Conservation (phyloP, 2,329 filamentous ascomycete species). For the Metarhizium robertsii region DNA sequence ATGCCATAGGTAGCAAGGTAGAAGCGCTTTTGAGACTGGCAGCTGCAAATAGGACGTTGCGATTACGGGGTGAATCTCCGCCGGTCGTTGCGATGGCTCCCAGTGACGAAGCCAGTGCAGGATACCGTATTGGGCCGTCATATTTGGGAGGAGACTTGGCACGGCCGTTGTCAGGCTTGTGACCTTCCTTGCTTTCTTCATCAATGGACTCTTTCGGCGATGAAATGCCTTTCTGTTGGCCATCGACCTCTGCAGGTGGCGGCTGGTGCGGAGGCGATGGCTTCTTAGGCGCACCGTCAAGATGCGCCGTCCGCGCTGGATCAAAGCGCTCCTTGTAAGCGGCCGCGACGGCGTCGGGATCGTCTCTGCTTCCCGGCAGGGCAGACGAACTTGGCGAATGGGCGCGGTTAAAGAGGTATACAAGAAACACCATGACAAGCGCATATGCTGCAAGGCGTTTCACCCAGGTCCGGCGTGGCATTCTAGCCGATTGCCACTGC, state of each 20-base stretch:
- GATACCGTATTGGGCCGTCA: conserved; percentile 62
- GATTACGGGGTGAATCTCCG: conserved; percentile 44
- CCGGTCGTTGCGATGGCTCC: conserved; percentile 45
- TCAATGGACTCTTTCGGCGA: not conserved
- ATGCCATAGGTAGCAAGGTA: conserved; percentile 70
- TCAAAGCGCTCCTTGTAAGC: not conserved
- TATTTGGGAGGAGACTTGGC: conserved; percentile 28
- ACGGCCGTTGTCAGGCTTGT: not conserved
- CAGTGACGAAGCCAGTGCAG: conserved; percentile 53
- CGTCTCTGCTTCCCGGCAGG: not conserved
- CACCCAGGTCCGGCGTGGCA: conserved; percentile 40
- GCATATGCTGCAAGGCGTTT: conserved; percentile 41
- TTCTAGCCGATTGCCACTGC: conserved; percentile 33
- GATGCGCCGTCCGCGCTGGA: not conserved
- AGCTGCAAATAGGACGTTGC: conserved; percentile 71
- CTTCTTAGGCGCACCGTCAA: not conserved
- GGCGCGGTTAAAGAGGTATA: conserved; percentile 30
- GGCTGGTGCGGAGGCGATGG: not conserved
- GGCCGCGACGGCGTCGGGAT: not conserved
- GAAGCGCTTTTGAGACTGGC: conserved; percentile 66
- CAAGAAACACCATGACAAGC: conserved; percentile 41
- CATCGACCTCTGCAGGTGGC: not conserved
- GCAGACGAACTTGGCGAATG: conserved; percentile 14
- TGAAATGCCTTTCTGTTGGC: not conserved
- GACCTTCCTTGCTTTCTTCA: not conserved